A percentile compares a stretch with the other conserved stretches of the same genome.
These are phyloP conservation scores for Colletotrichum sp. DNA, from an alignment of 2,329 filamentous ascomycete species.

Conservation along the genomic window DNA sequence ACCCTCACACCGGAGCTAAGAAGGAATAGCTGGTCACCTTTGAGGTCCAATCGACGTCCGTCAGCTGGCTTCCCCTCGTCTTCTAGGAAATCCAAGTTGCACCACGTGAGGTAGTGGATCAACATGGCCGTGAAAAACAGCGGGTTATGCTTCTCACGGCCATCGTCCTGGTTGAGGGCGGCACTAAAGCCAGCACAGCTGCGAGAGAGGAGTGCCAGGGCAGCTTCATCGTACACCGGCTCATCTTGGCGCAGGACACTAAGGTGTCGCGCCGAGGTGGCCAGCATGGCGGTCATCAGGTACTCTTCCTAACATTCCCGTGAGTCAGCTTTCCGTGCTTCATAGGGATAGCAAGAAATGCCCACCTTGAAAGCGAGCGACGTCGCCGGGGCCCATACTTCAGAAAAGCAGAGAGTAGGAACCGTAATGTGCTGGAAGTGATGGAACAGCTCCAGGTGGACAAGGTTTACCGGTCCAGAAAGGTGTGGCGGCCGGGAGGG, in stretches of 20 bases:
- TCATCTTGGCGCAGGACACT: slow-evolving; percentile 15
- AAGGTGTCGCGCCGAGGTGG: slow-evolving; percentile 26
- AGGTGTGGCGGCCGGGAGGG: neutral
- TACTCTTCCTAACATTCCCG: slow-evolving; percentile 26
- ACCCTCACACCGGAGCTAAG: slow-evolving; percentile 30
- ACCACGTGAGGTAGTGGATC: slow-evolving; percentile 35
- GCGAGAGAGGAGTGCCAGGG: slow-evolving; percentile 25
- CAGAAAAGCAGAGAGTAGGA: slow-evolving; percentile 29
- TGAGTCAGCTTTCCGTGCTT: neutral
- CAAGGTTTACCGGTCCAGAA: slow-evolving; percentile 25
- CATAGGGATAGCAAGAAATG: no score
- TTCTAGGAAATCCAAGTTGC: slow-evolving; percentile 30
- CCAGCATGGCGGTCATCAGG: slow-evolving; percentile 30
- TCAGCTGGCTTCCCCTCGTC: neutral
- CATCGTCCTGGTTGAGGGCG: slow-evolving; percentile 17
- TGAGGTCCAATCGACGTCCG: slow-evolving; percentile 24
- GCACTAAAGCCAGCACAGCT: slow-evolving; percentile 27
- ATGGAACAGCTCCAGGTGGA: slow-evolving; percentile 36
- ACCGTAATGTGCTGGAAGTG: slow-evolving; percentile 31
- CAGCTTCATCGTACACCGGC: slow-evolving; percentile 25
- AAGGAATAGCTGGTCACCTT: slow-evolving; percentile 30
- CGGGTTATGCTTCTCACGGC: neutral
- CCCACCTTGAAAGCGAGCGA: slow-evolving; percentile 31
- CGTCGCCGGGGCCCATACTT: slow-evolving; percentile 30
- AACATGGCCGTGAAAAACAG: slow-evolving; percentile 30